Evolutionary conservation across 2,329 filamentous ascomycete species (phyloP).

Genomic region (Sclerotinia sclerotiorum): DNA sequence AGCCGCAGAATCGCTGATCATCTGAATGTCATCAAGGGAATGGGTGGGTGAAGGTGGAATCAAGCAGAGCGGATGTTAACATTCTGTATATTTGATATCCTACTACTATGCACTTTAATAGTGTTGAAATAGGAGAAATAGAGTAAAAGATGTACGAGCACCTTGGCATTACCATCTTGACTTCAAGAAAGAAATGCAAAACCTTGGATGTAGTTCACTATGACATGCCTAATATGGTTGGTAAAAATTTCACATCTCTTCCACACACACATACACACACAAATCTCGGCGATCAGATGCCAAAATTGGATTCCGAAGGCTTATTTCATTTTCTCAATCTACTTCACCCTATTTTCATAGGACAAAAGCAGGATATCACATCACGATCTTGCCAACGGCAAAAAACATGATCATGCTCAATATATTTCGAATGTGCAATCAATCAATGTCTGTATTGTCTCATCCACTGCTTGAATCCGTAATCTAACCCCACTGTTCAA

Average conservation of each 20-base stretch:
- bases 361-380: conserved; percentile 16
- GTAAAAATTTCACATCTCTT: not conserved
- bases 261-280: not conserved
- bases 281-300: not conserved
- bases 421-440: conserved; percentile 19
- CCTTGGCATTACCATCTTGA: not conserved
- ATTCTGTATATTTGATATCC: too few species aligned
- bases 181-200: not conserved
- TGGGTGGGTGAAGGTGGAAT: not conserved
- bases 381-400: conserved; percentile 15
- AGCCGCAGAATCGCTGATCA: not conserved
- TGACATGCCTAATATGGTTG: not conserved
- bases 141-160: not conserved
- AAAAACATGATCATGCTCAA: conserved; percentile 11
- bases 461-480: conserved; percentile 23
- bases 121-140: not conserved
- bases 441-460: conserved; percentile 18
- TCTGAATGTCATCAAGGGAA: not conserved
- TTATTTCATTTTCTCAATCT: conserved; percentile 13
- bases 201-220: too few species aligned
- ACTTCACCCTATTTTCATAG: conserved; percentile 1
- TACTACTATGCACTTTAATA: not conserved
- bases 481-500: not conserved
- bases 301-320: conserved; percentile 6
- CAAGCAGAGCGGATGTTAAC: not conserved